Conservation (phyloP, 257 asterid genomes). For the Capsicum chinense region DNA sequence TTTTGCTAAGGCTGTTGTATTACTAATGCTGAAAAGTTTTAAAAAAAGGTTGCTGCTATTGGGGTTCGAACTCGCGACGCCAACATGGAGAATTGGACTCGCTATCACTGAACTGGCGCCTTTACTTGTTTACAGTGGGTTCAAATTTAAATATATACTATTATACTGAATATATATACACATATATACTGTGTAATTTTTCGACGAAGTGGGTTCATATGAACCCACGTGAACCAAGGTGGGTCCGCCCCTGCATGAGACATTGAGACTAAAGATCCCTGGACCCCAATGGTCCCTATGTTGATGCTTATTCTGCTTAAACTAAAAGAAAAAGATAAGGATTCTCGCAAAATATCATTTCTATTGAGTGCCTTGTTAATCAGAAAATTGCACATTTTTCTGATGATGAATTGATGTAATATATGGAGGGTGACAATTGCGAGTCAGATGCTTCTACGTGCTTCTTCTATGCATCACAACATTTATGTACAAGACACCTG, state of each 20-base stretch:
- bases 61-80: too few species aligned
- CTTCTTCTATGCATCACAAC: neutral
- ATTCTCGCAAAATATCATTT: constrained; percentile 12
- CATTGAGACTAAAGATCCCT: constrained; percentile 13
- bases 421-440: neutral
- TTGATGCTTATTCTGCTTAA: neutral
- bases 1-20: too few species aligned
- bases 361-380: neutral
- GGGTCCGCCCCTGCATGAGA: neutral
- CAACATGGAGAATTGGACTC: too few species aligned
- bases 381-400: neutral
- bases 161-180: too few species aligned
- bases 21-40: too few species aligned
- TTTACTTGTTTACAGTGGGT: too few species aligned
- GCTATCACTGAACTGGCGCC: too few species aligned
- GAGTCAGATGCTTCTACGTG: constrained; percentile 14
- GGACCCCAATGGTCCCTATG: constrained; percentile 14
- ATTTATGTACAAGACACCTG: neutral
- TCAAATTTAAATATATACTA: too few species aligned
- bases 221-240: too few species aligned
- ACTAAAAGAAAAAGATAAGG: constrained; percentile 7
- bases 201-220: too few species aligned
- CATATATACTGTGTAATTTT: too few species aligned
- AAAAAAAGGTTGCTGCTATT: too few species aligned
- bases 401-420: neutral